Evolutionary conservation across 768 basidiomycete species (phyloP).

Genomic region (Cyclocybe cylindracea): DNA sequence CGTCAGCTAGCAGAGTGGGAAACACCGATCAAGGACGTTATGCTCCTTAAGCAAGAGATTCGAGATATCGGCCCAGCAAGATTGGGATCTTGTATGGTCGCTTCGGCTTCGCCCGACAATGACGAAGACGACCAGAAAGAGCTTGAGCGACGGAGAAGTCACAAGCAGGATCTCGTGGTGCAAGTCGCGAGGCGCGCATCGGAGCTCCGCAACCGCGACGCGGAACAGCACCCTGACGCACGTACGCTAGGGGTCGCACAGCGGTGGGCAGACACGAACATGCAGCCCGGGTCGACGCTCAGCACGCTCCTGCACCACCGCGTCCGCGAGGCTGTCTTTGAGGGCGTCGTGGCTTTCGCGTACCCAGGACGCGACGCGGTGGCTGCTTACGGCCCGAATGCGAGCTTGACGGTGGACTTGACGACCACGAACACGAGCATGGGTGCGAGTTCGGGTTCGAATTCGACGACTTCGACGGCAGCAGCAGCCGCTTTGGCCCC

Average conservation of each 20-base stretch:
- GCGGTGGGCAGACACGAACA: conserved; percentile 71
- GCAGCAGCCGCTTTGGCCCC: too few relatives aligned
- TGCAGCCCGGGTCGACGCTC: conserved; percentile 60
- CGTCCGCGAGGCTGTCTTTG: conserved; percentile 64
- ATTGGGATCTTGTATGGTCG: not conserved
- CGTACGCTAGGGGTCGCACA: conserved; percentile 60
- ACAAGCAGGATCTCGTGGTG: conserved; percentile 67
- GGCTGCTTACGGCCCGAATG: conserved; percentile 1
- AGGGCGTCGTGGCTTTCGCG: conserved; percentile 53
- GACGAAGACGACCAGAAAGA: conserved; percentile 28
- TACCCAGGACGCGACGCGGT: conserved; percentile 47
- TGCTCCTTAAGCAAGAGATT: conserved; percentile 72
- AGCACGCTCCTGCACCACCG: conserved; percentile 61
- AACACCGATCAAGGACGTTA: conserved; percentile 55
- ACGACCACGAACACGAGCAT: too few relatives aligned
- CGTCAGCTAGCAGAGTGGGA: conserved; percentile 56
- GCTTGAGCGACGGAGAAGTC: conserved; percentile 50
- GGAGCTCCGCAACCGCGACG: conserved; percentile 26
- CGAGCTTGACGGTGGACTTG: too few relatives aligned
- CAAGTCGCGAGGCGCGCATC: conserved; percentile 76
- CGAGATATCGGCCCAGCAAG: conserved; percentile 54
- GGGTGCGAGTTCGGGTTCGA: too few relatives aligned
- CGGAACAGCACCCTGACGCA: conserved; percentile 39
- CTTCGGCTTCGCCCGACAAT: too few relatives aligned
- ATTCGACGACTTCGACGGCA: too few relatives aligned